phyloP scores from a whole-genome alignment of 2,329 filamentous ascomycete species.

The Phyllosticta ampelicida region DNA sequence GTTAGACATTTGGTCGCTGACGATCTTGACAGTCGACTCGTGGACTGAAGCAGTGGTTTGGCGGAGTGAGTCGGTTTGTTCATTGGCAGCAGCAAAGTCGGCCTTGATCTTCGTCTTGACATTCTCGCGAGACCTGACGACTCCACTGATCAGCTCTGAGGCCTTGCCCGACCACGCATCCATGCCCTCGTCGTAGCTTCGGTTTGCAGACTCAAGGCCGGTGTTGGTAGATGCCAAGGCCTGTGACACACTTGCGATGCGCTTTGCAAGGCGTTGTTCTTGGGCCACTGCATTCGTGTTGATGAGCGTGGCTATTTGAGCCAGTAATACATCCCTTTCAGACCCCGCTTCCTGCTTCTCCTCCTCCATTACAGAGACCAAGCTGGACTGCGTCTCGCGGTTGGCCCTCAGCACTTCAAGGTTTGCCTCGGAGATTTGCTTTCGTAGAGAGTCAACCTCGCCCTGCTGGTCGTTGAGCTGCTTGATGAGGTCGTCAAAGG shows the following conservation, averaged over 20 bases:
- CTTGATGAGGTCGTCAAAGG: slow-evolving; percentile 71
- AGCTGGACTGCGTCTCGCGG: slow-evolving; percentile 50
- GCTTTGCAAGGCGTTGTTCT: slow-evolving; percentile 56
- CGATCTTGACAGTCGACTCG: slow-evolving; percentile 77
- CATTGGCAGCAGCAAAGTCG: slow-evolving; percentile 75
- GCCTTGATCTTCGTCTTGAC: slow-evolving; percentile 75
- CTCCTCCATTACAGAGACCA: slow-evolving; percentile 62
- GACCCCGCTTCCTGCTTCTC: slow-evolving; percentile 62
- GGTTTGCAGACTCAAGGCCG: slow-evolving; percentile 53
- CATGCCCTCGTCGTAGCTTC: slow-evolving; percentile 60
- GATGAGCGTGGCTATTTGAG: slow-evolving; percentile 68
- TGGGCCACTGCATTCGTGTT: slow-evolving; percentile 63
- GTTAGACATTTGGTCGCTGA: slow-evolving; percentile 78
- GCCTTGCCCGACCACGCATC: slow-evolving; percentile 63
- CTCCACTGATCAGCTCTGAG: slow-evolving; percentile 55
- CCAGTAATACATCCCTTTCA: slow-evolving; percentile 63
- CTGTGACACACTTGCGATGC: slow-evolving; percentile 51
- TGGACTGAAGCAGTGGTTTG: slow-evolving; percentile 78
- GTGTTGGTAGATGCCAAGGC: slow-evolving; percentile 55
- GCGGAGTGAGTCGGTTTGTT: slow-evolving; percentile 75
- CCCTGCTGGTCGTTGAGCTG: slow-evolving; percentile 65
- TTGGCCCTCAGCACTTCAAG: slow-evolving; percentile 58
- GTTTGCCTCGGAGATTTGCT: slow-evolving; percentile 61
- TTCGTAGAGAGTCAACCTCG: slow-evolving; percentile 62
- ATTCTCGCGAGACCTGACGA: slow-evolving; percentile 61